Base-by-base conservation (phyloP, 441 rosid species). In the Populus hybrid region DNA sequence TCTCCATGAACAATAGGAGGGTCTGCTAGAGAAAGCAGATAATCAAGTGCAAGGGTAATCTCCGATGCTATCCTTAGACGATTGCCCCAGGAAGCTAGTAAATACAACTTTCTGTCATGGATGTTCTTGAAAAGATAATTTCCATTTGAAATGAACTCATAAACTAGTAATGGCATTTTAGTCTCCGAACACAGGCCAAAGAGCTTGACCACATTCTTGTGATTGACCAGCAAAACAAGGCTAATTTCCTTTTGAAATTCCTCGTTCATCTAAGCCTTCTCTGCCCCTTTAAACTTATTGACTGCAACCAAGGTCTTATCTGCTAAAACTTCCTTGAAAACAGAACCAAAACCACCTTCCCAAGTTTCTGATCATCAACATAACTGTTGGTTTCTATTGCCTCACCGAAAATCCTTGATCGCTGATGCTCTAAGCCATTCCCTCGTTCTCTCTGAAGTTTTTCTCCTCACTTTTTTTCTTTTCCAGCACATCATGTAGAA, bases 271-370 rank as follows among this genome's bases (percentile, higher is more conserved):
- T 50, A 59, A 24, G 64, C 16, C 65, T 74, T 77, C 69, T 68
- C 61, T 11, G 28, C 12, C 18, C 21, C 79, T 76, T 82, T 82
- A 0, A 70, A 57, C 73, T 77, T 82, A 78, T 82, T 82, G 4
- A 82, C 76, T 1, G 85, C 79, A 46, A 82, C 66, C 14, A 34
- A 67, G 1, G 68, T 79, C 9, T 42, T 18, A 50, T 79, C 80
- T 1, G 66, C 20, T 16, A 82, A 65, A 64, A 73, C 42, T 8
- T 82, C 82, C 66, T 36, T 73, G 71, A 76, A 82, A 34, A 82
- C 85, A 14, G 21, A 73, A 18, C 85, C 83, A 30, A 73, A 80
- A 18, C 85, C 85, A 0, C 85, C 85, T 59, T 79, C 0, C 85
- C 85, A 24, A 79, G 81, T 4, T 71, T 35, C 1, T 18, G 63